These are phyloP conservation scores for Ophiosphaerella herpotricha DNA, from an alignment of 2,329 filamentous ascomycete genomes.

Conservation along the genomic window DNA sequence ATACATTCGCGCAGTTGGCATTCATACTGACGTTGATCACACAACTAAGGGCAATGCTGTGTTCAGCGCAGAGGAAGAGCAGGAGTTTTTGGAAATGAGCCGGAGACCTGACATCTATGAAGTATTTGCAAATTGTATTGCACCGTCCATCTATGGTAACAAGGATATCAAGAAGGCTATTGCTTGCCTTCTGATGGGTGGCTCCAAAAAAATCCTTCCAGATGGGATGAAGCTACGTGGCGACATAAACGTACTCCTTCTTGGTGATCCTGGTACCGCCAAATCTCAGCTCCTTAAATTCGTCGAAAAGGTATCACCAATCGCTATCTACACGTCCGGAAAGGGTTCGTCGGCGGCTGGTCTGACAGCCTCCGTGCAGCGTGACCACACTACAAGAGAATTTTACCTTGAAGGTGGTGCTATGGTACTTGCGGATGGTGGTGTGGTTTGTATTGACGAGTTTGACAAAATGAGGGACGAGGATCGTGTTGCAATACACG, in stretches of 20 bases:
- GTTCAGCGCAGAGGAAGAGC: slow-evolving; percentile 94
- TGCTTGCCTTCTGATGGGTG: slow-evolving; percentile 87
- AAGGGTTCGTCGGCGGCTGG: slow-evolving; percentile 97
- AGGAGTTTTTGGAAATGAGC: slow-evolving; percentile 92
- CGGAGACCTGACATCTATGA: slow-evolving; percentile 90
- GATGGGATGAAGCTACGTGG: slow-evolving; percentile 98
- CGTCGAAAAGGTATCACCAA: slow-evolving; percentile 93
- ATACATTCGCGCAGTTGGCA: slow-evolving; percentile 89
- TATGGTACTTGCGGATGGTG: slow-evolving; percentile 96
- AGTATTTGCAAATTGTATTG: slow-evolving; percentile 87
- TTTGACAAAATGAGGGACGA: slow-evolving; percentile 99
- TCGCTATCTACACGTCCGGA: slow-evolving; percentile 97
- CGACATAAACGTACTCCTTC: slow-evolving; percentile 95
- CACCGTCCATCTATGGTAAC: slow-evolving; percentile 97
- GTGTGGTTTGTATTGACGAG: slow-evolving; percentile 97
- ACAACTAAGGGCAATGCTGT: slow-evolving; percentile 81
- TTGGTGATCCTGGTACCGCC: slow-evolving; percentile 96
- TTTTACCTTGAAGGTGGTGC: slow-evolving; percentile 98
- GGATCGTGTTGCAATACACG: slow-evolving; percentile 95
- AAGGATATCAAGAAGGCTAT: slow-evolving; percentile 97
- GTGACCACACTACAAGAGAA: slow-evolving; percentile 87
- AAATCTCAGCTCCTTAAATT: slow-evolving; percentile 98
- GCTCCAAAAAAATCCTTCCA: slow-evolving; percentile 95
- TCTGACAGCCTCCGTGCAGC: slow-evolving; percentile 95
- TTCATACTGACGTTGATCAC: slow-evolving; percentile 87